Evolutionary conservation across 305 asterid genomes (phyloP).

Genomic region (Fraxinus sp.): DNA sequence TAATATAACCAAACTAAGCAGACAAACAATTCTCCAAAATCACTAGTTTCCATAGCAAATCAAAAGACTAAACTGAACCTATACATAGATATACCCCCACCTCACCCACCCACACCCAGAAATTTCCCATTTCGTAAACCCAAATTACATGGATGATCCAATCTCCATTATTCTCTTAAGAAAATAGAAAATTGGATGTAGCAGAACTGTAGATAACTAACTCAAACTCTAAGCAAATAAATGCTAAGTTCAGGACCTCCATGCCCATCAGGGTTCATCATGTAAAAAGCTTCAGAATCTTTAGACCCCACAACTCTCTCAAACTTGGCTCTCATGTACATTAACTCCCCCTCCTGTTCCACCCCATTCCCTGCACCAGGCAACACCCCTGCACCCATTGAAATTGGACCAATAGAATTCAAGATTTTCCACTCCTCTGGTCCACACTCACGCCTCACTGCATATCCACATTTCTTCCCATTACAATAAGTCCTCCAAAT

Average conservation of each 20-base stretch:
- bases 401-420: constrained; percentile 63
- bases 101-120: constrained; percentile 3
- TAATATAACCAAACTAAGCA: background rate
- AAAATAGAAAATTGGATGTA: background rate
- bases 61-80: constrained; percentile 26
- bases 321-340: constrained; percentile 94
- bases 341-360: constrained; percentile 65
- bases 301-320: constrained; percentile 91
- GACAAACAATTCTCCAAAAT: constrained; percentile 31
- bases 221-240: constrained; percentile 76
- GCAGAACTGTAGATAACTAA: background rate
- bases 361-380: constrained; percentile 10
- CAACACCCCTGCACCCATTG: too few species aligned
- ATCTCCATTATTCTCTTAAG: background rate
- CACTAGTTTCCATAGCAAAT: constrained; percentile 28
- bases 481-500: constrained; percentile 87
- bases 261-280: constrained; percentile 96
- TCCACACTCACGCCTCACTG: constrained; percentile 73
- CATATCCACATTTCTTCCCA: constrained; percentile 84
- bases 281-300: constrained; percentile 94
- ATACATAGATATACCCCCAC: constrained; percentile 44
- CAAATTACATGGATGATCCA: constrained; percentile 21
- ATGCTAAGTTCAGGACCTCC: constrained; percentile 96
- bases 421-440: constrained; percentile 73
- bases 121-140: constrained; percentile 19